A percentile compares a stretch with the other conserved stretches of the same genome.
phyloP scores from a whole-genome alignment of 78 protist species.

The Dictyostelium discoideum region DNA sequence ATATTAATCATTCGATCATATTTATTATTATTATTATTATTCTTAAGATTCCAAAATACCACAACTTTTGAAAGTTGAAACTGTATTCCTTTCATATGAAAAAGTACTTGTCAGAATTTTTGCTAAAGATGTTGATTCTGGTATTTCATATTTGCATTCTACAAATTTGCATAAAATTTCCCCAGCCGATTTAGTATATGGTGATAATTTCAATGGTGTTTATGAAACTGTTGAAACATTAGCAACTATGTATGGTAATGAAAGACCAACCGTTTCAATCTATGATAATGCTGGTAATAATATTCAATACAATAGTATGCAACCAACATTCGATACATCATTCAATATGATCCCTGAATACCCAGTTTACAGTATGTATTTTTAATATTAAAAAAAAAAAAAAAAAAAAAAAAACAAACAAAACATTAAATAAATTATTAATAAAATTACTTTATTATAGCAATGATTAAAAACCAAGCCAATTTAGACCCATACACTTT shows the following conservation, averaged over 20 bases:
- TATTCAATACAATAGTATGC: not conserved
- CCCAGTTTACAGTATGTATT: not conserved
- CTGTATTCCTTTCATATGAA: not conserved
- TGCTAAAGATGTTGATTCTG: constrained; percentile 15
- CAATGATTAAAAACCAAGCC: not conserved
- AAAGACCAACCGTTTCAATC: not conserved
- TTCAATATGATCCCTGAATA: not conserved
- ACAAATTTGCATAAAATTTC: not conserved
- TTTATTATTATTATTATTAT: not conserved
- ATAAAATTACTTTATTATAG: not conserved
- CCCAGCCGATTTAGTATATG: not conserved
- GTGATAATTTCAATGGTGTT: not conserved
- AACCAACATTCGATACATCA: not conserved
- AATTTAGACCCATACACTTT: not conserved
- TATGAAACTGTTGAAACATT: not conserved
- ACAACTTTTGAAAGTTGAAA: not conserved
- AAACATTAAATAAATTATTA: not conserved
- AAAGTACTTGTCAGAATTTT: not conserved
- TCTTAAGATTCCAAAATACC: not conserved
- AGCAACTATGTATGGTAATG: too few relatives aligned
- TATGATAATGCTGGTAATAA: not conserved
- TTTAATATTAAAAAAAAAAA: not conserved
- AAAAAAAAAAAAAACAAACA: not conserved
- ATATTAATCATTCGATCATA: not conserved
- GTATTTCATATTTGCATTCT: not conserved